Evolutionary conservation across 179 eudicot species (phyloP), one percentile per base, ranked within the genome.

Genomic region (Vitellaria paradoxa): DNA sequence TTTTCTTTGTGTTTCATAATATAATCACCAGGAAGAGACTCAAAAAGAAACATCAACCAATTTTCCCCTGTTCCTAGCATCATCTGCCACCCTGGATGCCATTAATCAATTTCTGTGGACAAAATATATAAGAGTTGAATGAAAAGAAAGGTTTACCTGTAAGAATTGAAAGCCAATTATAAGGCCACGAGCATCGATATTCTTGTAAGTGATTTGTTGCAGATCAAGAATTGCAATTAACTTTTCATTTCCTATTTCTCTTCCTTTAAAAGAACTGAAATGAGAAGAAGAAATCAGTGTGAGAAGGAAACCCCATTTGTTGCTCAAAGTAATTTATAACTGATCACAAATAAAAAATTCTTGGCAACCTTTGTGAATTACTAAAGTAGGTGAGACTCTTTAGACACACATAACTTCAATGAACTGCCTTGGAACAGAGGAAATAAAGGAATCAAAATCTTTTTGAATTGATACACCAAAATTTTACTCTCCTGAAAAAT

Each of bases 101-200:
- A 0, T 8, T 21, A 49, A 23, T 70, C 20, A 23, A 21, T 70
- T 56, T 21, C 56, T 45, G 57, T 23, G 10, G 3, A n/a, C 66
- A 67, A 40, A 26, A 55, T 10, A 26, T 1, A 9, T 3, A n/a
- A 61, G 50, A 18, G 66, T 53, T n/a, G 26, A 59, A 40, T n/a
- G 14, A 66, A 10, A 17, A 26, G n/a, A 24, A 79, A 40, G 17
- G 68, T 61, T 71, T 78, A 88, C 91, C 87, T 88, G 90, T 61
- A 88, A 78, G 70, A 86, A 85, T 66, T 88, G 91, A 83, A 88
- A 88, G 49, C 91, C 90, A 53, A 84, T 87, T 64, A 88, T 88
- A 18, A 88, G 68, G 20, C 67, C 91, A 70, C 91, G 91, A 65
- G 86, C 75, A 84, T 88, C 91, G 11, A 87, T 59, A 46, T 88